These are phyloP conservation scores for Cadophora luteo-olivacea DNA, from an alignment of 2,329 filamentous ascomycete genomes.

Conservation along the genomic window DNA sequence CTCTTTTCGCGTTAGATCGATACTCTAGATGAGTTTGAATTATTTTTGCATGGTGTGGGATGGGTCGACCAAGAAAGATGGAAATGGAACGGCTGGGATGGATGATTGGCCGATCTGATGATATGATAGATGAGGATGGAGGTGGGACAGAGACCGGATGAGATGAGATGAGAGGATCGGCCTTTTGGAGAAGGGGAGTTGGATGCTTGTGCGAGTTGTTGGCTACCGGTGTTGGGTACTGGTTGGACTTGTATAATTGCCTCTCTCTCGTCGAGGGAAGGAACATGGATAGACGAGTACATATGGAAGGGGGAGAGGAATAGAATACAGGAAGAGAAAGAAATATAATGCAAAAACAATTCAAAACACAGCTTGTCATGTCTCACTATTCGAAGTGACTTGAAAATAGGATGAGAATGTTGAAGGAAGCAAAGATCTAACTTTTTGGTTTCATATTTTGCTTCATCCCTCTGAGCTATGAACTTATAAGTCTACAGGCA, in stretches of 20 bases:
- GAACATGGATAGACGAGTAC: background rate
- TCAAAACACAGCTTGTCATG: background rate
- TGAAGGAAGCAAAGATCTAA: too few species aligned
- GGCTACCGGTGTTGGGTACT: background rate
- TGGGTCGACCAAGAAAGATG: background rate
- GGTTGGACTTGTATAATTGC: background rate
- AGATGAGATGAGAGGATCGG: background rate
- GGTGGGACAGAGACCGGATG: background rate
- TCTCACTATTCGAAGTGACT: background rate
- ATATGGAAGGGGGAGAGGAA: background rate
- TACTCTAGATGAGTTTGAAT: conserved; percentile 10
- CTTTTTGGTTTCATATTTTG: too few species aligned
- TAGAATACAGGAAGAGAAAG: too few species aligned
- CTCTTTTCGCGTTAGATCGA: background rate
- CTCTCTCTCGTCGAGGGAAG: background rate
- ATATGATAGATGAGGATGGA: conserved; percentile 16
- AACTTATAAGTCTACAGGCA: too few species aligned
- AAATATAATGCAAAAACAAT: conserved; percentile 12
- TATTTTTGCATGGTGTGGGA: background rate
- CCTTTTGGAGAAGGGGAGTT: conserved; percentile 3
- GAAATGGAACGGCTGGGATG: background rate
- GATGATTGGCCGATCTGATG: conserved; percentile 18
- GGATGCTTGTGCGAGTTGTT: background rate
- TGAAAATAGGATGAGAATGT: too few species aligned
- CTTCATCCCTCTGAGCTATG: too few species aligned